Evolutionary conservation across 1,284 basidiomycete genomes (phyloP), one percentile per base, ranked within the genome.

Genomic region (Puccinia polysora): DNA sequence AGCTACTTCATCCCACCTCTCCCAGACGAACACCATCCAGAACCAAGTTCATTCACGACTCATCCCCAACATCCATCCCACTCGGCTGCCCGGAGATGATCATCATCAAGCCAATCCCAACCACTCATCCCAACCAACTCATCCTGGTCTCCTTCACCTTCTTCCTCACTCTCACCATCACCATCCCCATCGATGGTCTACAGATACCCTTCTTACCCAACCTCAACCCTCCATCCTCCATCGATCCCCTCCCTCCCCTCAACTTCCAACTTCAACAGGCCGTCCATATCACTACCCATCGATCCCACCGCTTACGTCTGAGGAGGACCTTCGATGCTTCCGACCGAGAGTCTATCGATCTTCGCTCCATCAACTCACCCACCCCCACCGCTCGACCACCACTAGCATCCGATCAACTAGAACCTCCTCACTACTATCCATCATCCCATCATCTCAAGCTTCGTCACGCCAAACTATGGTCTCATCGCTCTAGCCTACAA

Each of bases 201-300:
- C 55, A 73, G 64, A n/a, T 74, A 70, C 38, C 76, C 73, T 76
- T 69, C 73, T 73, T 25, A 64, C 73, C 45, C 60, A 67, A 45
- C 28, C 20, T 43, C 55, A 23, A 15, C 59, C 47, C 65, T 40
- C 55, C 71, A n/a, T 58, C 65, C 32, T 38, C 69, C 58, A 20
- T 12, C 28, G n/a, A 30, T 64, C 30, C 63, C 47, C 47, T 68
- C 62, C 25, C 45, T 18, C 25, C 36, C 18, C 14, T 47, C 14
- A 25, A 25, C 52, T 60, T 77, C 52, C 72, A 74, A 2, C 73
- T 77, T 7, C 74, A 74, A 1, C 76, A 77, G 15, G 74, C 75
- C 6, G 38, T 77, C 4, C 76, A 76, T 45, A 45, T 76, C 28
- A 52, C 74, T 4, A 74, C 70, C 2, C 8, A 49, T n/a, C 32